Base-by-base conservation (phyloP, 805 yeast species). In the Kodamaea hsintzibuensis region DNA sequence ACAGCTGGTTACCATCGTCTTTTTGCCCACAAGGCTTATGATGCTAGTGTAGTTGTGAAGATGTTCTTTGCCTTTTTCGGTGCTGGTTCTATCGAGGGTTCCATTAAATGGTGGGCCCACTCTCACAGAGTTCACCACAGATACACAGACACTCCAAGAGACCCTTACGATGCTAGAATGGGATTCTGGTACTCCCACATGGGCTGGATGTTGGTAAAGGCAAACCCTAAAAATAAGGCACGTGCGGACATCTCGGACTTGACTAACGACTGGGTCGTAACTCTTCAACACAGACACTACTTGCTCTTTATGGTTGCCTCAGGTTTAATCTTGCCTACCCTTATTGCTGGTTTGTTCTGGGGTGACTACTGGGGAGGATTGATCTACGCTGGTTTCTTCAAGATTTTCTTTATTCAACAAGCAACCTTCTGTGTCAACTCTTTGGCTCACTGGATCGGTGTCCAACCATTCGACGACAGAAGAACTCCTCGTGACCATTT, bases 91-190 rank as follows among this genome's bases (percentile, higher is more conserved):
- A 84, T 88, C 48, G 91, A 88, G 70, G 96, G 96, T 60, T 87
- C 93, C 42, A 84, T 88, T 69, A 88, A 88, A 71, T 88, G 95
- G 95, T 89, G 96, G 96, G 83, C 87, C 47, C 95, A 88, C 68
- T 81, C 88, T 50, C 96, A 89, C 73, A 82, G 96, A 81, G 80
- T 88, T 53, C 96, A 89, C 70, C 96, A 89, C 74, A 81, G 96
- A 76, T 89, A 87, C 72, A 88, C 95, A 4, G 96, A 89, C 72
- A 89, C 95, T 25, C 62, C 71, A 54, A 83, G 93, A 76, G 96
- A 89, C 70, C 96, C 96, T 50, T 89, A 88, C 66, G 95, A 89
- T 67, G 95, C 96, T 16, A 82, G 92, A 75, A 78, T 77, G 64
- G 96, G 96, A 14, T 84, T 88, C 70, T 88, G 92, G 91, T 89